Conservation (phyloP, 257 asterid species). For the Fraxinus americana region DNA sequence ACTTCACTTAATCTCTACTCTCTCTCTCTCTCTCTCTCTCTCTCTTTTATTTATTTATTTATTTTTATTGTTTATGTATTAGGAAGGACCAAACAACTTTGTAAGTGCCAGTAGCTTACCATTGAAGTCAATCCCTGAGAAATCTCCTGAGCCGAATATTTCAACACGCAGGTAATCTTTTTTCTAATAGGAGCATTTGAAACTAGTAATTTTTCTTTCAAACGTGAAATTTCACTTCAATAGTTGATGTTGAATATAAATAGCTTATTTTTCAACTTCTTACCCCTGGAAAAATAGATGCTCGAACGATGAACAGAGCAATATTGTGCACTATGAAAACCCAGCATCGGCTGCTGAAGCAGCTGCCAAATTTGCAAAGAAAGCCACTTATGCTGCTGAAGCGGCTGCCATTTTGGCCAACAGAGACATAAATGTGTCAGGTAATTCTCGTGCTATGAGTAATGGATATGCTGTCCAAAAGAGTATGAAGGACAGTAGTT, state of each 20-base stretch:
- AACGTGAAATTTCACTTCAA: neutral
- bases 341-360: slow-evolving; percentile 83
- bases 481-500: slow-evolving; percentile 26
- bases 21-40: neutral
- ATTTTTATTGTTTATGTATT: neutral
- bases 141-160: slow-evolving; percentile 41
- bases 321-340: slow-evolving; percentile 44
- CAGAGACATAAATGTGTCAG: slow-evolving; percentile 43
- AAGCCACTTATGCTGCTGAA: slow-evolving; percentile 89
- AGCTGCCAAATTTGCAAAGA: slow-evolving; percentile 72
- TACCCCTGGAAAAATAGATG: neutral
- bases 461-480: slow-evolving; percentile 34
- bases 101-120: slow-evolving; percentile 79
- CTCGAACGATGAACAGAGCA: slow-evolving; percentile 42
- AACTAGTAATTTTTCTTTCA: neutral
- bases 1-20: neutral
- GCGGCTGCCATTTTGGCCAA: slow-evolving; percentile 76
- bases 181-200: neutral
- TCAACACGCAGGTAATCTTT: slow-evolving; percentile 49
- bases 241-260: neutral
- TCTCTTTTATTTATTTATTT: neutral
- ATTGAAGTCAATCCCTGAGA: slow-evolving; percentile 51
- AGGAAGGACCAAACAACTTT: slow-evolving; percentile 79
- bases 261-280: slow-evolving; percentile 6
- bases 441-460: slow-evolving; percentile 22